phyloP scores from a whole-genome alignment of 2,329 filamentous ascomycete genomes.

The Moelleriella libera region DNA sequence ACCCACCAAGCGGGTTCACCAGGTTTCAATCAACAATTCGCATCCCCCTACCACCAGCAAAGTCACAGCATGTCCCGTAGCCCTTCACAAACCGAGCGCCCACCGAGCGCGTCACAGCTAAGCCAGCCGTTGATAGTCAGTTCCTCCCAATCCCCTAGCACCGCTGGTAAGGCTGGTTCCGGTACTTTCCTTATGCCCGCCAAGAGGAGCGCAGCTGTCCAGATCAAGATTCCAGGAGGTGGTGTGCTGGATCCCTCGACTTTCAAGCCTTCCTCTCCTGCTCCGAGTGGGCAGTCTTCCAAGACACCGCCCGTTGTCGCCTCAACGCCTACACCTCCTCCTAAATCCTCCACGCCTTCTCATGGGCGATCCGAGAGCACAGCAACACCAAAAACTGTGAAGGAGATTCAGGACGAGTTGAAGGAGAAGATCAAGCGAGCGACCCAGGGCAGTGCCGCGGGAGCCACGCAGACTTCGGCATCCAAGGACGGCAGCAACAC shows the following conservation, averaged over 20 bases:
- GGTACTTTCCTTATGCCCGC: slow-evolving; percentile 32
- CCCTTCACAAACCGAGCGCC: slow-evolving; percentile 60
- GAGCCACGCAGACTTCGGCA: too few relatives aligned
- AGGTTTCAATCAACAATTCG: slow-evolving; percentile 33
- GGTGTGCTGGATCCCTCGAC: slow-evolving; percentile 59
- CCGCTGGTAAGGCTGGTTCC: slow-evolving; percentile 33
- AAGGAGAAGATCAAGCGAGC: slow-evolving; percentile 63
- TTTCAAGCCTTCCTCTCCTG: slow-evolving; percentile 42
- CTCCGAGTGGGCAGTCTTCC: slow-evolving; percentile 36
- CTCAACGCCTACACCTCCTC: slow-evolving; percentile 66
- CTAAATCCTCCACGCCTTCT: slow-evolving; percentile 54
- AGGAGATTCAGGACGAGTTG: slow-evolving; percentile 74
- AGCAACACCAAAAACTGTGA: slow-evolving; percentile 53
- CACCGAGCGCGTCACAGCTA: slow-evolving; percentile 50
- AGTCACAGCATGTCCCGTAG: slow-evolving; percentile 69
- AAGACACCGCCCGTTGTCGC: slow-evolving; percentile 59
- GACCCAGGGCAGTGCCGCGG: slow-evolving; percentile 19
- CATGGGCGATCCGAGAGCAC: slow-evolving; percentile 60
- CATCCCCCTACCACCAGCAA: slow-evolving; percentile 29
- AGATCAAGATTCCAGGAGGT: slow-evolving; percentile 73
- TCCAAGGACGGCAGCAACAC: neutral
- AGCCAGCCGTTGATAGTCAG: slow-evolving; percentile 45
- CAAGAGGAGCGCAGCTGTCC: slow-evolving; percentile 59
- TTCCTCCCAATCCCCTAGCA: slow-evolving; percentile 50
- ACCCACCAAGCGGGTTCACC: slow-evolving; percentile 31